These are phyloP conservation scores for Mycena filopes DNA, from an alignment of 768 basidiomycete species.

Conservation along the genomic window DNA sequence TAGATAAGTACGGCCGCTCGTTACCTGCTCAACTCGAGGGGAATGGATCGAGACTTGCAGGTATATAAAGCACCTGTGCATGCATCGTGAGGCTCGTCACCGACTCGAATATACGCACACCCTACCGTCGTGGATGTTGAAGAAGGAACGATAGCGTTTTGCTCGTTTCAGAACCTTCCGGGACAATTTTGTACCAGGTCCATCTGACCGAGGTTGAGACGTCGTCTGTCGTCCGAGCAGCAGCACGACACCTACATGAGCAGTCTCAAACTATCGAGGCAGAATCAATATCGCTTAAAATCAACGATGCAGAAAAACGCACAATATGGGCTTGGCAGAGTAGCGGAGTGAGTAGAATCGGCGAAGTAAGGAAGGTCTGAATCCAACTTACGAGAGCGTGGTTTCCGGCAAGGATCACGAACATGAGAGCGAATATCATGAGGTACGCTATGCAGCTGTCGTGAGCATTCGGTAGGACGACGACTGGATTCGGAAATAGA, in stretches of 20 bases:
- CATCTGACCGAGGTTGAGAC: too few relatives aligned
- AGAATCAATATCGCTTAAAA: not conserved
- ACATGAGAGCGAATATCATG: constrained; percentile 69
- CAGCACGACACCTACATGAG: constrained; percentile 74
- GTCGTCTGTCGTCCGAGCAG: too few relatives aligned
- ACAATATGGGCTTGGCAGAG: constrained; percentile 25
- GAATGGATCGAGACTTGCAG: constrained; percentile 49
- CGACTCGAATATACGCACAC: constrained; percentile 19
- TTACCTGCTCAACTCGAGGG: not conserved
- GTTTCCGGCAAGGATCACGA: constrained; percentile 80
- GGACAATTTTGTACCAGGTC: constrained; percentile 63
- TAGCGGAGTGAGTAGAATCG: constrained; percentile 1
- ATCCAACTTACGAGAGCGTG: constrained; percentile 75
- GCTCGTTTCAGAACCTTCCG: constrained; percentile 53
- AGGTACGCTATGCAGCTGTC: too few relatives aligned
- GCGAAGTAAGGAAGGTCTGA: constrained; percentile 32
- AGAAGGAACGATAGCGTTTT: constrained; percentile 78
- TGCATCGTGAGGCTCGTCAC: too few relatives aligned
- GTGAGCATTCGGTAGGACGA: too few relatives aligned
- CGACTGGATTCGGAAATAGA: too few relatives aligned
- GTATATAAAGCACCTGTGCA: constrained; percentile 72
- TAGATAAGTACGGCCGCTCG: constrained; percentile 28
- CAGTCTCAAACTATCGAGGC: constrained; percentile 62
- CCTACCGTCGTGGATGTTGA: constrained; percentile 80
- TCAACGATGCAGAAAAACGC: not conserved